These are phyloP conservation scores for Globisporangium camurandrum DNA, from an alignment of 352 stramenopile species.

Conservation along the genomic window DNA sequence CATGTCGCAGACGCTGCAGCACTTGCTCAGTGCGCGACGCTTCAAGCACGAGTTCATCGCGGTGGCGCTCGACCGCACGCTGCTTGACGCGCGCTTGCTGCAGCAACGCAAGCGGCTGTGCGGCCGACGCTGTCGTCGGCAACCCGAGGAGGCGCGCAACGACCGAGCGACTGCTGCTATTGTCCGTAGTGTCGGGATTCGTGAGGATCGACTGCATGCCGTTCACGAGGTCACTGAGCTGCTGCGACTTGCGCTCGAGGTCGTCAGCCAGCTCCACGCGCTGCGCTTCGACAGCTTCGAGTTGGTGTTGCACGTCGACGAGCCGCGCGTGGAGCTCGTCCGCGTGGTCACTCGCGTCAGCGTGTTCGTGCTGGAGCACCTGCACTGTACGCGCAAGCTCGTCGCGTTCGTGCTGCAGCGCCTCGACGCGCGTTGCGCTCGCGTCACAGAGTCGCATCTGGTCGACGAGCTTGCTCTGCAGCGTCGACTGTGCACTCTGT, in stretches of 20 bases:
- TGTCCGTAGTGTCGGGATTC: no score
- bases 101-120: conserved; percentile 12
- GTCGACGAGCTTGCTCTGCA: conserved; percentile 21
- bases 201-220: conserved; percentile 1
- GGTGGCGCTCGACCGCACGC: conserved; percentile 18
- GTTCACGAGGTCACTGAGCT: conserved; percentile 3
- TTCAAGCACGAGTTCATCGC: conserved; percentile 35
- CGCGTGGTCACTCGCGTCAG: conserved; percentile 33
- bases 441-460: conserved; percentile 16
- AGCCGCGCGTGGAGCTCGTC: conserved; percentile 53
- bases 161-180: background rate
- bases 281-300: conserved; percentile 12
- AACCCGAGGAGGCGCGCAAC: no score
- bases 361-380: conserved; percentile 44
- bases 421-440: conserved; percentile 16
- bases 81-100: conserved; percentile 17
- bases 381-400: conserved; percentile 26
- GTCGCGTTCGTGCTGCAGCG: conserved; percentile 37
- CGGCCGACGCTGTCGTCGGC: background rate
- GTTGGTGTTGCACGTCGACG: conserved; percentile 37
- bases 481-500: conserved; percentile 9
- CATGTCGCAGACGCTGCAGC: conserved; percentile 27
- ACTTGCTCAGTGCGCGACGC: conserved; percentile 34
- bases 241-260: conserved; percentile 7
- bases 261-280: conserved; percentile 3